phyloP scores from a whole-genome alignment of 1,284 basidiomycete species.

The Ustilago crameri region DNA sequence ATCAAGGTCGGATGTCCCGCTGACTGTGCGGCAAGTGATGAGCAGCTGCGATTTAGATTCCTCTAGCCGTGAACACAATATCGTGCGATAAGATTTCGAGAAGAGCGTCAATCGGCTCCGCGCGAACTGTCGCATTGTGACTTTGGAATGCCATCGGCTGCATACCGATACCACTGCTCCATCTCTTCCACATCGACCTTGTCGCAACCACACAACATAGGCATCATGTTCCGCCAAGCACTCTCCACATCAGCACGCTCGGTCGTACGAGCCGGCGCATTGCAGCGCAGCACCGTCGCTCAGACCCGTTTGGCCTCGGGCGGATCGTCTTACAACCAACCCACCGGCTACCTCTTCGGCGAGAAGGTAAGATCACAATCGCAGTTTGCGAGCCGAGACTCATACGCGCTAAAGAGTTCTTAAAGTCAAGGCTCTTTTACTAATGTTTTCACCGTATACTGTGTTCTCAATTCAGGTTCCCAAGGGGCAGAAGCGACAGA shows the following conservation, averaged over 20 bases:
- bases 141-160: conserved; percentile 9
- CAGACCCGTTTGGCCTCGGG: conserved; percentile 48
- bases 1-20: no score
- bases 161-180: conserved; percentile 4
- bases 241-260: conserved; percentile 33
- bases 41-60: conserved; percentile 1
- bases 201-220: conserved; percentile 3
- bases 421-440: no score
- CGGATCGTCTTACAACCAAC: conserved; percentile 62
- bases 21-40: not conserved
- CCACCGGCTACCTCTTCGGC: conserved; percentile 63
- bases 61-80: not conserved
- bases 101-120: conserved; percentile 19
- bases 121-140: conserved; percentile 21
- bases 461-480: conserved; percentile 69
- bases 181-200: not conserved
- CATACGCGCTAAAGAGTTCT: no score
- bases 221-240: conserved; percentile 43
- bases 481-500: conserved; percentile 81
- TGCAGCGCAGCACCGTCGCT: conserved; percentile 30
- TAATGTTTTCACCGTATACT: not conserved
- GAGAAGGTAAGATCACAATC: conserved; percentile 56
- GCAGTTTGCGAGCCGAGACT: not conserved
- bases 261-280: conserved; percentile 14
- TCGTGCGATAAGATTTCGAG: conserved; percentile 19